Base-by-base conservation (phyloP, 1,284 basidiomycete species). In the Phlebopus sp. region DNA sequence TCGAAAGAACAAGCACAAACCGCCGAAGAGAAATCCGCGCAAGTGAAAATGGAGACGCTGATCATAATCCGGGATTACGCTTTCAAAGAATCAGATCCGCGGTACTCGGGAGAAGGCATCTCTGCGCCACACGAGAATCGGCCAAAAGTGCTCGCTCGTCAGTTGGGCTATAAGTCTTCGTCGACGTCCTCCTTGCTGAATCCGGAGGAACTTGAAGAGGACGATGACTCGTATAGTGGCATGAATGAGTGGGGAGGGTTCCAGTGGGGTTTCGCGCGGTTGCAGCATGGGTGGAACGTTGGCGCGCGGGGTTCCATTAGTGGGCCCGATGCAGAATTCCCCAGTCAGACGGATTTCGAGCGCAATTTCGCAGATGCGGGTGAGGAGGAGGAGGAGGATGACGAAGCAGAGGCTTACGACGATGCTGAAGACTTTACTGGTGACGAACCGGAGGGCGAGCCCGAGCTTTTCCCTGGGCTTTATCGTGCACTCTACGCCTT, bases 401-500 rank as follows among this genome's bases (percentile, higher is more conserved):
- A 57, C 1, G 53, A 59, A 2, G 58, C 60, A 3, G 60, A 59
- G 5, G 51, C 59, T 8, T 57, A 61, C 14, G 54, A 52, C 0
- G 56, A 57, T 2, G 29, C 25, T 2, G 56, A 54, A 5, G 50
- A 44, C 1, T 43, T 51, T n/a, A 52, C 32, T 1, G 64, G 67
- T 1, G 67, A 55, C 5, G 60, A 59, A 6, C 42, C 23, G 14
- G 71, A 68, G 18, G 63, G 69, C 14, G 75, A 78, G 14, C 69
- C 65, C 11, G 71, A 72, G 27, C 69, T 86, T 2, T 63, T 71
- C 15, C 84, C 86, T 0, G 87, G 87, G 0, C 50, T 83, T 1
- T 90, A 90, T 57, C 78, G 82, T 7, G 86, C 87, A 8, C 14
- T 87, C 59, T 90, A 84, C 53, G 71, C 78, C 3, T 89, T 90